Conservation (phyloP, 495 filamentous ascomycete species). For the Trichocladium antarcticum region DNA sequence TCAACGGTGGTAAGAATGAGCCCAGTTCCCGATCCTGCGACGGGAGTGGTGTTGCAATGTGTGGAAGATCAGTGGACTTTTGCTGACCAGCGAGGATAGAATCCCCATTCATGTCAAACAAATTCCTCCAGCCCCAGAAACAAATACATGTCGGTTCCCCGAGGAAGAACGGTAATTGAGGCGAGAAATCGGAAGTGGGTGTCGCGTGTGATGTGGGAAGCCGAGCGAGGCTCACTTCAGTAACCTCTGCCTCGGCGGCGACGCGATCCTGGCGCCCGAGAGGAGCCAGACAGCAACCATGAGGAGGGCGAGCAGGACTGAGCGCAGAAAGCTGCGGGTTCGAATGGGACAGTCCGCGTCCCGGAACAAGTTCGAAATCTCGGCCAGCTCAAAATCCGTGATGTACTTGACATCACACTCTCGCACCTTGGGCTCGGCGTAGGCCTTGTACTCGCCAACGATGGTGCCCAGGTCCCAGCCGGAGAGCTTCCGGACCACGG, state of each 20-base stretch:
- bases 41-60: too few species aligned
- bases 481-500: conserved; percentile 52
- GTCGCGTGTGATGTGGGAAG: not conserved
- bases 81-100: too few species aligned
- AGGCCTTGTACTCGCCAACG: conserved; percentile 55
- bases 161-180: too few species aligned
- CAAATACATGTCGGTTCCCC: too few species aligned
- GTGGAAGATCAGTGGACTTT: too few species aligned
- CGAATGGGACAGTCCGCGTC: conserved; percentile 10
- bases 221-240: not conserved
- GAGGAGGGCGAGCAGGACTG: conserved; percentile 17
- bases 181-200: not conserved
- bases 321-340: conserved; percentile 17
- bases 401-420: conserved; percentile 44
- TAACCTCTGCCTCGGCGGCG: conserved; percentile 1
- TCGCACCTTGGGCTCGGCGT: conserved; percentile 52
- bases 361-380: conserved; percentile 20
- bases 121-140: too few species aligned
- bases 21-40: too few species aligned
- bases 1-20: too few species aligned
- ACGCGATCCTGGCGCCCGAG: conserved; percentile 6
- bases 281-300: conserved; percentile 22
- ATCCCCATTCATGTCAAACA: too few species aligned
- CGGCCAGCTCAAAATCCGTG: conserved; percentile 26
- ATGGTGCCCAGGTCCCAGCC: conserved; percentile 48